These are phyloP conservation scores for Prinsepia uniflora DNA, from an alignment of 306 rosid genomes.

Conservation along the genomic window DNA sequence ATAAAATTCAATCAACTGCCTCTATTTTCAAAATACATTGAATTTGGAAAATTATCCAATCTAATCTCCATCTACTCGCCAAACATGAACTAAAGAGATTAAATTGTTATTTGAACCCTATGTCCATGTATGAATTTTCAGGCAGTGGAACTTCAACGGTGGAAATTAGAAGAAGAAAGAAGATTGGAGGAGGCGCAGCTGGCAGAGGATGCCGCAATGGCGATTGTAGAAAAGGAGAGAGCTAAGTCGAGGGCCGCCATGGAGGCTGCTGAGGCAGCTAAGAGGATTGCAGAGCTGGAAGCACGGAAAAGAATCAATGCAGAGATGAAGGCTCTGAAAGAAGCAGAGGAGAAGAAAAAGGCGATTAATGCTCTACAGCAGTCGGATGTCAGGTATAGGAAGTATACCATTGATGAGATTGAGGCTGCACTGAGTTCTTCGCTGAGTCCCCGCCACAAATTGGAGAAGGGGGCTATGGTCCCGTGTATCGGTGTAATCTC, in stretches of 20 bases:
- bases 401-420: constrained; percentile 73
- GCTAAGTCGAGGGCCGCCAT: constrained; percentile 84
- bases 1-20: too few relatives aligned
- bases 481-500: constrained; percentile 64
- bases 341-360: constrained; percentile 62
- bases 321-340: constrained; percentile 71
- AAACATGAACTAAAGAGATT: too few relatives aligned
- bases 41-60: too few relatives aligned
- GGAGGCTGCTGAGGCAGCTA: constrained; percentile 88
- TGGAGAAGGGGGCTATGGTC: constrained; percentile 99
- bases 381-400: constrained; percentile 63
- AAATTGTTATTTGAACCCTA: too few relatives aligned
- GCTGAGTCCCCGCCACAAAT: constrained; percentile 65
- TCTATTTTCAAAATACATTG: too few relatives aligned
- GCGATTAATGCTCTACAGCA: constrained; percentile 49
- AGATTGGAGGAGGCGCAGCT: constrained; percentile 67
- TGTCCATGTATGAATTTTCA: constrained; percentile 19
- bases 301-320: constrained; percentile 73
- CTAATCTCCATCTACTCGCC: too few relatives aligned
- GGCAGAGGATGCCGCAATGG: constrained; percentile 84
- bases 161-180: constrained; percentile 82
- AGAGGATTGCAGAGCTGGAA: constrained; percentile 79
- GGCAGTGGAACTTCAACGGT: constrained; percentile 79
- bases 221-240: constrained; percentile 66
- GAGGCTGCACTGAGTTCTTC: constrained; percentile 77